Evolutionary conservation across 106 monocot genomes (phyloP).

Genomic region (Apostasia shenzhenica): DNA sequence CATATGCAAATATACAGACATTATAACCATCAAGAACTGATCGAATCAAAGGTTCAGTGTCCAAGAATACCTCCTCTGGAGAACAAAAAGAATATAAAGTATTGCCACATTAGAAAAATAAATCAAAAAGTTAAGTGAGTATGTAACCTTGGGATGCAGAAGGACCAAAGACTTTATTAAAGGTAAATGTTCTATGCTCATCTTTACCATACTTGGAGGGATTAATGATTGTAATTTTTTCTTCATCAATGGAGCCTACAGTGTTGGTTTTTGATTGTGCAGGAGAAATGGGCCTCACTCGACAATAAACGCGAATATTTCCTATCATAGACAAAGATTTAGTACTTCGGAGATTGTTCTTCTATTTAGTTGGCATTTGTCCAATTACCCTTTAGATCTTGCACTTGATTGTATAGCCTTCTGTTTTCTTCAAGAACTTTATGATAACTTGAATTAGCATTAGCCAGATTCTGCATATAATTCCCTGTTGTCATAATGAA

Average conservation of each 20-base stretch:
- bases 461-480: constrained; percentile 48
- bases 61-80: constrained; percentile 86
- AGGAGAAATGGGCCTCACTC: constrained; percentile 83
- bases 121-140: neutral
- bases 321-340: constrained; percentile 27
- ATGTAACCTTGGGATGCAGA: constrained; percentile 75
- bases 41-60: constrained; percentile 88
- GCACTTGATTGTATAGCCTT: constrained; percentile 89
- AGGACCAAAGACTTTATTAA: constrained; percentile 89
- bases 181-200: constrained; percentile 53
- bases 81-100: constrained; percentile 1
- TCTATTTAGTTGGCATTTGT: neutral
- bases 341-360: neutral
- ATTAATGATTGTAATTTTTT: constrained; percentile 58
- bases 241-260: constrained; percentile 69
- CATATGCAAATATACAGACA: constrained; percentile 99
- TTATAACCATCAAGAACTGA: constrained; percentile 98
- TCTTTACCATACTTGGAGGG: constrained; percentile 83
- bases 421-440: constrained; percentile 88
- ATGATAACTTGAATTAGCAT: constrained; percentile 82
- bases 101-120: neutral
- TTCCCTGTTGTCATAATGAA: constrained; percentile 30
- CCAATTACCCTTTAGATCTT: constrained; percentile 79
- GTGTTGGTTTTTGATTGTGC: constrained; percentile 54
- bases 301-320: constrained; percentile 90